These are phyloP conservation scores for Ricinus communis DNA, from an alignment of 345 rosid species.

Conservation along the genomic window DNA sequence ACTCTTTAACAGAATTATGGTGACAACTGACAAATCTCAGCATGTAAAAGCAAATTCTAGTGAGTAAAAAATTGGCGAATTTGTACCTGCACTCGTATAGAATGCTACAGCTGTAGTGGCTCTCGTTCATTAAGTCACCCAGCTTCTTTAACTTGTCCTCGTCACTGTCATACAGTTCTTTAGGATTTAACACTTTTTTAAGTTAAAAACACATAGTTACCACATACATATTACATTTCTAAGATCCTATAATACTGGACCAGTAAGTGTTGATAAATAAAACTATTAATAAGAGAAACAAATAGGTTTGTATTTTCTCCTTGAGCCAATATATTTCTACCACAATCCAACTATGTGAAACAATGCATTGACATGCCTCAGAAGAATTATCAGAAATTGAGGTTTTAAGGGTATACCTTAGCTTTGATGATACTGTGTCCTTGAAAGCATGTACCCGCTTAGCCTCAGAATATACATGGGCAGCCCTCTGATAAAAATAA, in stretches of 20 bases:
- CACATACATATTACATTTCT: neutral
- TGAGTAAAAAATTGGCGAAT: neutral
- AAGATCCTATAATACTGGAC: too few species aligned
- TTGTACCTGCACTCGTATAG: slow-evolving; percentile 90
- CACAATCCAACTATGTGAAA: too few species aligned
- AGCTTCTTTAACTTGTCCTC: slow-evolving; percentile 84
- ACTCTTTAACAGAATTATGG: too few species aligned
- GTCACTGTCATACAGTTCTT: slow-evolving; percentile 54
- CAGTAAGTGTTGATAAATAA: neutral
- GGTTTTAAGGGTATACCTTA: slow-evolving; percentile 41
- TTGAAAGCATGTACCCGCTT: slow-evolving; percentile 79
- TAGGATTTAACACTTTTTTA: slow-evolving; percentile 9
- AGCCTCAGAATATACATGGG: slow-evolving; percentile 91
- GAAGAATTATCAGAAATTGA: neutral
- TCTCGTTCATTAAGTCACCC: slow-evolving; percentile 87
- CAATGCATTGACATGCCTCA: neutral
- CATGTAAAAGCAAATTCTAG: too few species aligned
- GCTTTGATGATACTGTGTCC: slow-evolving; percentile 65
- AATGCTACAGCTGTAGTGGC: slow-evolving; percentile 92
- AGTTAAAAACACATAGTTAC: neutral
- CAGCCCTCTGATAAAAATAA: slow-evolving; percentile 61
- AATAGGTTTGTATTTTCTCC: neutral
- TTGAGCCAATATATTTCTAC: neutral
- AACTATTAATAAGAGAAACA: neutral
- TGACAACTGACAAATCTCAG: too few species aligned